Base-by-base conservation (phyloP, 1,139 yeast species). In the Pichia inconspicua region DNA sequence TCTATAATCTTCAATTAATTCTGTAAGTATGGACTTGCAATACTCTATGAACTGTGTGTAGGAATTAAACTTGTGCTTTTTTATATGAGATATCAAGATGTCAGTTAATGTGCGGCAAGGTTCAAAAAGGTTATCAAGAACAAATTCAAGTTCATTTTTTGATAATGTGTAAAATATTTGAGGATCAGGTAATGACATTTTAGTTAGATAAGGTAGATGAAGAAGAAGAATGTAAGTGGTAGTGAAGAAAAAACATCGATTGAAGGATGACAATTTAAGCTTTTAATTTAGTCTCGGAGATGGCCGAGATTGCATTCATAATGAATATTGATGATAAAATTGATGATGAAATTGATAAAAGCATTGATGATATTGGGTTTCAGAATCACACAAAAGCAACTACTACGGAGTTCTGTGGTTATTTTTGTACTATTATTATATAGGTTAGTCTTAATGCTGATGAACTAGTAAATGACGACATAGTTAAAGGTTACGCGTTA, bases 111-210 rank as follows among this genome's bases (percentile, higher is more conserved):
- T 70, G 2, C 67, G 66, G 61, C 90, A 83, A 10, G 82, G 85
- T 61, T 84, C 94, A 58, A 84, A 84, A 34, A 84, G 65, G 49
- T 77, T 78, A 45, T 74, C 77, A 40, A 84, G 63, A 0, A 74
- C 70, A 38, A 67, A 69, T 4, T 50, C 56, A 50, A 66, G 60
- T 27, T 61, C 58, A 1, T 51, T 44, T 5, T 44, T 47, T 14
- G 58, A 36, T 37, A 66, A 56, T 10, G 42, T 28, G 12, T 41
- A 49, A 45, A 53, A 60, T 2, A 14, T 35, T 5, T 41, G 15
- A 9, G 56, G 48, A 8, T 56, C 51, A 10, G 67, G 66, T 3
- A 40, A 25, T 5, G 28, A 28, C 49, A 46, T 46, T 30, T 22
- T 22, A 22, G 22, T 5, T 22, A 22, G 46, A 25, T 30, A 25